Percentiles rank a stretch among this genome's conserved stretches.
Evolutionary conservation across 177 flowering plant species (phyloP).

Genomic region (Telopea speciosissima): DNA sequence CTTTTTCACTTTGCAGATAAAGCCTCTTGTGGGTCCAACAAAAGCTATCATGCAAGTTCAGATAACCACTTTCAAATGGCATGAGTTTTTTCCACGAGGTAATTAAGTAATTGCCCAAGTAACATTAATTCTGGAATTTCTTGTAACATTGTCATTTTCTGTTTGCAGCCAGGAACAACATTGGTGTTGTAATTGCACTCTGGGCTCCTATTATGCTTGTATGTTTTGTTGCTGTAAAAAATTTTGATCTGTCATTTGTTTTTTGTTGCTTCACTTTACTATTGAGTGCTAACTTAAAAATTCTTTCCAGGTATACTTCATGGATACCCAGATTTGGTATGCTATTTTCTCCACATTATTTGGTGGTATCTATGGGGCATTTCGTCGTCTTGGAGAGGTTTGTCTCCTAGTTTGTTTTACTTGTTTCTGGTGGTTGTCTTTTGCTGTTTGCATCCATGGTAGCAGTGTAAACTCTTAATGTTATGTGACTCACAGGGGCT

Average conservation of each 20-base stretch:
- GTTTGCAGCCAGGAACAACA: constrained; percentile 81
- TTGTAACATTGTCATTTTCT: neutral
- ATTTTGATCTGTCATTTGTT: neutral
- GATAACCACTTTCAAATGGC: constrained; percentile 61
- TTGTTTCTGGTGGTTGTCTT: too few relatives aligned
- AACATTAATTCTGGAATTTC: neutral
- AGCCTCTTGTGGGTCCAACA: constrained; percentile 86
- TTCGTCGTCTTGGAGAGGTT: constrained; percentile 99
- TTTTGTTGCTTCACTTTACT: neutral
- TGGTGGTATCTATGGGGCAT: constrained; percentile 99
- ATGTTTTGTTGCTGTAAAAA: constrained; percentile 20
- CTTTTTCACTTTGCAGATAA: constrained; percentile 46
- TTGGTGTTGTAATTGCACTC: constrained; percentile 89
- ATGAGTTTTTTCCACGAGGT: constrained; percentile 97
- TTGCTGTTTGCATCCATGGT: too few relatives aligned
- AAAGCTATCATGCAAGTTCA: constrained; percentile 57
- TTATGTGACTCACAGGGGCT: too few relatives aligned
- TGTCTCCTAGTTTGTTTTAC: constrained; percentile 5
- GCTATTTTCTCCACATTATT: constrained; percentile 94
- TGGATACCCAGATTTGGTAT: constrained; percentile 99
- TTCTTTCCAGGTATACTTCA: constrained; percentile 79
- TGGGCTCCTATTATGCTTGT: constrained; percentile 99
- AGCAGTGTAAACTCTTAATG: too few relatives aligned
- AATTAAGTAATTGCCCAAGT: constrained; percentile 7
- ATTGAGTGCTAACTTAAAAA: neutral